Evolutionary conservation across 805 yeast genomes (phyloP).

Genomic region (Yarrowia sp.): DNA sequence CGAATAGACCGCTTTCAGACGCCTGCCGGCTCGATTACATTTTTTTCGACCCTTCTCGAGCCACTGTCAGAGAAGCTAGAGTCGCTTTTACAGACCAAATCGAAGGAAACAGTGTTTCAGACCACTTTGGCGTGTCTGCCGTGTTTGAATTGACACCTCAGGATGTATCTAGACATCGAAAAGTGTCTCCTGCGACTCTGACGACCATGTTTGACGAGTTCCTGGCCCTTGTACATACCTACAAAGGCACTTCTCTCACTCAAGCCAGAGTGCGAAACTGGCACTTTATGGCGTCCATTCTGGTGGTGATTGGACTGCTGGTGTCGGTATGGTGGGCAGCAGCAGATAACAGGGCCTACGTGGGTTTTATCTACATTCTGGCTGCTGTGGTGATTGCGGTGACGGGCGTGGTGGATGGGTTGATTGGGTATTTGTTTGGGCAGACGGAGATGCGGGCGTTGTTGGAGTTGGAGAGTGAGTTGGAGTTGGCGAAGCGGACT

Average conservation of each 20-base stretch:
- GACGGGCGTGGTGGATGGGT: slow-evolving; percentile 71
- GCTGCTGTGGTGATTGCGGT: slow-evolving; percentile 55
- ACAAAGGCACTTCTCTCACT: slow-evolving; percentile 52
- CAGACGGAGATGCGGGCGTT: slow-evolving; percentile 76
- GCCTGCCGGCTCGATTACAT: slow-evolving; percentile 93
- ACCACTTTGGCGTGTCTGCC: slow-evolving; percentile 73
- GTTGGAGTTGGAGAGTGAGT: slow-evolving; percentile 70
- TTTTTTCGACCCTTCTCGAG: slow-evolving; percentile 57
- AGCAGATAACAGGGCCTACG: slow-evolving; percentile 52
- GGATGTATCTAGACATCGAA: neutral
- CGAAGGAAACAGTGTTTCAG: slow-evolving; percentile 79
- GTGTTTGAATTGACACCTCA: slow-evolving; percentile 4
- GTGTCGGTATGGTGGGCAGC: slow-evolving; percentile 62
- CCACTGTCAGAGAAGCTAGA: slow-evolving; percentile 57
- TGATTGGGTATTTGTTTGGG: slow-evolving; percentile 77
- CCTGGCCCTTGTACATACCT: slow-evolving; percentile 46
- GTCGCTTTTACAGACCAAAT: slow-evolving; percentile 73
- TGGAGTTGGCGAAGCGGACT: slow-evolving; percentile 40
- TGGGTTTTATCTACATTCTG: slow-evolving; percentile 63
- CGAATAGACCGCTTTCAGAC: slow-evolving; percentile 49
- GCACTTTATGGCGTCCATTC: slow-evolving; percentile 61
- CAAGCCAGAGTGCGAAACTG: slow-evolving; percentile 64
- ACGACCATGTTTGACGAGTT: slow-evolving; percentile 49
- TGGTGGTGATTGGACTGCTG: slow-evolving; percentile 51
- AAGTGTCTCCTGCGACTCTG: slow-evolving; percentile 22